Conservation (phyloP, 768 basidiomycete genomes). For the Lactarius pseudohatsudake region DNA sequence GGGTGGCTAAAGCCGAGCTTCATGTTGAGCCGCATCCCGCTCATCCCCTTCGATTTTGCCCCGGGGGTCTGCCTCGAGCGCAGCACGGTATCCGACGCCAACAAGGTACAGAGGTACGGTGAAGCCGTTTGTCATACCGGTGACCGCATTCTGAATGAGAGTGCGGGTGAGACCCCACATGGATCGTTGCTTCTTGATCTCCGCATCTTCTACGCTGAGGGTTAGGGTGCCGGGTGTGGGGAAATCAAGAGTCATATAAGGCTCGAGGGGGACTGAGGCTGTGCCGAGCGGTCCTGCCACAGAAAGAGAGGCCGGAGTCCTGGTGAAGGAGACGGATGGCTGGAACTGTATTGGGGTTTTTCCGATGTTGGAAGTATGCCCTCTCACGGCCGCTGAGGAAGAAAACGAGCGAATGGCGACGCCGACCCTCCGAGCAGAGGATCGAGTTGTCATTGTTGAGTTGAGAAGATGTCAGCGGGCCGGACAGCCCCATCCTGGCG, state of each 20-base stretch:
- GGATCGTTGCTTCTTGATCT: conserved; percentile 73
- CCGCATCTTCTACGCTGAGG: conserved; percentile 54
- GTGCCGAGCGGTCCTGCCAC: conserved; percentile 62
- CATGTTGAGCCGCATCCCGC: conserved; percentile 75
- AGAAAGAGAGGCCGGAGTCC: conserved; percentile 40
- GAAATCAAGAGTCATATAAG: conserved; percentile 45
- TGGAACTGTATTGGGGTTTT: conserved; percentile 53
- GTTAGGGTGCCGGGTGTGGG: conserved; percentile 38
- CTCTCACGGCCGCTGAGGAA: conserved; percentile 17
- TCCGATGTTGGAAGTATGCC: conserved; percentile 47
- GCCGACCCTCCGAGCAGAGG: conserved; percentile 17
- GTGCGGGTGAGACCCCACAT: conserved; percentile 97
- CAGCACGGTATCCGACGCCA: conserved; percentile 91
- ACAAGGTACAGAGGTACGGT: conserved; percentile 82
- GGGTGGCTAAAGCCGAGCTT: conserved; percentile 92
- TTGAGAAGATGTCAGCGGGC: background rate
- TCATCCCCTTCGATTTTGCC: conserved; percentile 51
- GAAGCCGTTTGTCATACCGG: conserved; percentile 88
- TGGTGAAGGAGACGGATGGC: conserved; percentile 44
- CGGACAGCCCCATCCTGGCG: background rate
- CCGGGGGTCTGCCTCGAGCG: conserved; percentile 77
- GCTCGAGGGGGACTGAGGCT: conserved; percentile 47
- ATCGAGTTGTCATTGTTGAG: conserved; percentile 15
- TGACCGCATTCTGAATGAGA: conserved; percentile 84
- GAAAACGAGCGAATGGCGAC: conserved; percentile 23